Conservation (phyloP, 192 early-diverging fungal species). For the Gaertneriomyces sp. region DNA sequence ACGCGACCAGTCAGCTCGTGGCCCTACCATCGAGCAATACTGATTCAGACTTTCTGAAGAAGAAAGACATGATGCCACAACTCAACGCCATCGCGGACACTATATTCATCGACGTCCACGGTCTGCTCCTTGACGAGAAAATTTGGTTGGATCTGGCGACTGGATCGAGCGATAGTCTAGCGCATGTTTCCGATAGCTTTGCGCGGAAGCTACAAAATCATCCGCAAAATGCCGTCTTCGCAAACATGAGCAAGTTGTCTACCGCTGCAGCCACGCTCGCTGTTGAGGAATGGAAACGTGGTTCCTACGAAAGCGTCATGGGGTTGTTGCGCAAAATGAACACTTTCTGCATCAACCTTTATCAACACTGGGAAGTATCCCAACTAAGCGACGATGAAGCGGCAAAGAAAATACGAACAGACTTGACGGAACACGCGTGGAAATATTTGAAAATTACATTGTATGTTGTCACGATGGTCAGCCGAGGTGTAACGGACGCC, state of each 20-base stretch:
- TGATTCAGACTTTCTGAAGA: neutral
- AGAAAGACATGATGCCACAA: neutral
- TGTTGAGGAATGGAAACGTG: slow-evolving; percentile 1
- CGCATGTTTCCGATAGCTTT: neutral
- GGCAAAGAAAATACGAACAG: neutral
- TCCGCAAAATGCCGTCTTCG: neutral
- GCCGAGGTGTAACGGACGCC: slow-evolving; percentile 1
- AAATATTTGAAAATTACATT: slow-evolving; percentile 18
- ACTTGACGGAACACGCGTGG: neutral
- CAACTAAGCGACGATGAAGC: neutral
- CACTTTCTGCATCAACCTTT: neutral
- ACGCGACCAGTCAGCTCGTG: too few species aligned
- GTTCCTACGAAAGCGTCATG: neutral
- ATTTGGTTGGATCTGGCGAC: neutral
- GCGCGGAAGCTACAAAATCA: neutral
- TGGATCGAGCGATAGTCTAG: neutral
- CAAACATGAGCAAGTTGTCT: neutral
- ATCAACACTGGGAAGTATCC: neutral
- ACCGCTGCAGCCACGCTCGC: neutral
- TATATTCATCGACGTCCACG: neutral
- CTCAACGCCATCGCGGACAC: neutral
- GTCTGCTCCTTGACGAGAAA: neutral
- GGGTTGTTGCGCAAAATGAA: neutral
- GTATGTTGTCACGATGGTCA: slow-evolving; percentile 10
- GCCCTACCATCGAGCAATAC: too few species aligned